Conservation (phyloP, 2,329 filamentous ascomycete species). For the Cladosporium sp. region DNA sequence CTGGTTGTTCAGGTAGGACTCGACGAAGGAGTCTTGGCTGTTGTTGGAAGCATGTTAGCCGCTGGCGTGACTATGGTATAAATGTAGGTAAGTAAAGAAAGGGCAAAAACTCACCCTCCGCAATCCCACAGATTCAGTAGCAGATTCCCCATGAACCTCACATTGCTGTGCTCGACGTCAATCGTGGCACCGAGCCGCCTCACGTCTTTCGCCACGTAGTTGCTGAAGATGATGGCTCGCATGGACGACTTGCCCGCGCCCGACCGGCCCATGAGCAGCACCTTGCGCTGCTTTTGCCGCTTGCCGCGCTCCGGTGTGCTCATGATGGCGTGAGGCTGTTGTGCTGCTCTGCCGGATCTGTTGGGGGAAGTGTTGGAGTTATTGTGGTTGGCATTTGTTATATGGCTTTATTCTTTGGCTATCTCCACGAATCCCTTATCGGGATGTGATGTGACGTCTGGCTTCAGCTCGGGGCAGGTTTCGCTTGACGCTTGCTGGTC, state of each 20-base stretch:
- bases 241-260: slow-evolving; percentile 98
- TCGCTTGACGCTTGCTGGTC: too few relatives aligned
- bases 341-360: not conserved
- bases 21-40: slow-evolving; percentile 96
- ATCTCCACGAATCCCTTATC: too few relatives aligned
- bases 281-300: slow-evolving; percentile 52
- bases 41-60: not conserved
- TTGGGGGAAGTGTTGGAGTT: not conserved
- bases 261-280: slow-evolving; percentile 74
- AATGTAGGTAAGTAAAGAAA: slow-evolving; percentile 11
- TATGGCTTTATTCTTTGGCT: too few relatives aligned
- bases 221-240: slow-evolving; percentile 98
- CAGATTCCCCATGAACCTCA: slow-evolving; percentile 97
- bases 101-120: slow-evolving; percentile 62
- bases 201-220: slow-evolving; percentile 96
- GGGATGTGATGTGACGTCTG: too few relatives aligned
- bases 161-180: slow-evolving; percentile 96
- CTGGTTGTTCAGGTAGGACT: slow-evolving; percentile 95
- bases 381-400: not conserved
- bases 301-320: slow-evolving; percentile 34
- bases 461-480: too few relatives aligned
- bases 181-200: slow-evolving; percentile 90
- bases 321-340: slow-evolving; percentile 22
- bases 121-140: slow-evolving; percentile 99
- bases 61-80: too few relatives aligned